Conservation (phyloP, 2,329 filamentous ascomycete genomes). For the Colletotrichum sp. region DNA sequence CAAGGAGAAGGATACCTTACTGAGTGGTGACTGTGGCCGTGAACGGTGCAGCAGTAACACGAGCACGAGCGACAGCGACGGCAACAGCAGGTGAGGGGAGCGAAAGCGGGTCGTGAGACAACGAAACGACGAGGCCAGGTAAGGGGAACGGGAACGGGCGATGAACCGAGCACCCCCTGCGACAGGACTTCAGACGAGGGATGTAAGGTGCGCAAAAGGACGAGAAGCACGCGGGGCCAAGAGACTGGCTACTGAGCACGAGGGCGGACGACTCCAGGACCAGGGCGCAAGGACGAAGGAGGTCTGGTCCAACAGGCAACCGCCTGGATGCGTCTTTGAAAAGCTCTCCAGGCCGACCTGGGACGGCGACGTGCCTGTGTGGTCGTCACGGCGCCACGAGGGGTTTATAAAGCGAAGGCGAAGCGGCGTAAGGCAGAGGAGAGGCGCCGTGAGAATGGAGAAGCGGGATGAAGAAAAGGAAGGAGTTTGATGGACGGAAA, state of each 20-base stretch:
- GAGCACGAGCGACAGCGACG: not conserved
- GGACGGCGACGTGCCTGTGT: constrained; percentile 24
- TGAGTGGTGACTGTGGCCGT: not conserved
- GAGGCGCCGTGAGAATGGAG: constrained; percentile 16
- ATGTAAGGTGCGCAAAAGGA: not conserved
- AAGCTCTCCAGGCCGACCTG: not conserved
- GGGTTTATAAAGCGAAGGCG: constrained; percentile 18
- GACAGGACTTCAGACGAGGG: constrained; percentile 16
- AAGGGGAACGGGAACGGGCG: constrained; percentile 8
- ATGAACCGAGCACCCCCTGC: constrained; percentile 18
- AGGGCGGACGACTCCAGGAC: constrained; percentile 4
- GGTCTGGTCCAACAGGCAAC: not conserved
- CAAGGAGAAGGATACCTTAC: not conserved
- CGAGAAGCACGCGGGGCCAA: not conserved
- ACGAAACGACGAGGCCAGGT: constrained; percentile 1
- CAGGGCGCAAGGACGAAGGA: not conserved
- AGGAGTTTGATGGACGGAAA: not conserved
- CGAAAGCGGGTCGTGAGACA: constrained; percentile 8
- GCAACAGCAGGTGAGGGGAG: not conserved
- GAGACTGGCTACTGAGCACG: not conserved
- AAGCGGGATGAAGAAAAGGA: not conserved
- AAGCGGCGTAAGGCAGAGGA: not conserved
- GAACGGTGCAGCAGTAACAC: not conserved
- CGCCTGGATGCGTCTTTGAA: not conserved
- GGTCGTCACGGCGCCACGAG: constrained; percentile 25